Conservation (phyloP, 2,329 filamentous ascomycete genomes). For the Talaromyces sp. region DNA sequence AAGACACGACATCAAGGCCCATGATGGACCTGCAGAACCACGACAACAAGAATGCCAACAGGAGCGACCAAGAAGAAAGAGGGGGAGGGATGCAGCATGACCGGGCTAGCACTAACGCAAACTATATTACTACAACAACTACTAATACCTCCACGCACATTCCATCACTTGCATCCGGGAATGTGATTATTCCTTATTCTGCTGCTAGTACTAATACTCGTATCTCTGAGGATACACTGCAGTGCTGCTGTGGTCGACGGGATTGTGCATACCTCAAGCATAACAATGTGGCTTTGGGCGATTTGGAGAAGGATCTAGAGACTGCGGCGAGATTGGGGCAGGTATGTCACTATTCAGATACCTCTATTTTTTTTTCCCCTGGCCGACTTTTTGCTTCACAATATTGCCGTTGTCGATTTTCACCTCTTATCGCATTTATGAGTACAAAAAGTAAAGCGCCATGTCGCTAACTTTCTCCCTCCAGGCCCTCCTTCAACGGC, state of each 20-base stretch:
- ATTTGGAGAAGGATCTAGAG: slow-evolving; percentile 79
- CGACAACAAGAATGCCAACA: slow-evolving; percentile 4
- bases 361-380: too few species aligned
- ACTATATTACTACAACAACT: not conserved
- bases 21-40: slow-evolving; percentile 9
- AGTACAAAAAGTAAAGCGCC: not conserved
- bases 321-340: slow-evolving; percentile 84
- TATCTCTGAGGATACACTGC: slow-evolving; percentile 17
- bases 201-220: not conserved
- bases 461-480: slow-evolving; percentile 62
- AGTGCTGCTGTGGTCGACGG: slow-evolving; percentile 78
- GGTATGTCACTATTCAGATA: too few species aligned
- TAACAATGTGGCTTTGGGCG: slow-evolving; percentile 71
- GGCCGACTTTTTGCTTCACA: slow-evolving; percentile 15
- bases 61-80: not conserved
- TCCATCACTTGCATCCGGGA: not conserved
- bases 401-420: slow-evolving; percentile 11
- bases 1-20: not conserved
- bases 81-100: not conserved
- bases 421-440: not conserved
- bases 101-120: not conserved
- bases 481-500: slow-evolving; percentile 83
- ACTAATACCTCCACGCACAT: slow-evolving; percentile 6
- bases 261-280: slow-evolving; percentile 77
- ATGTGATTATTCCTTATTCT: slow-evolving; percentile 7